Base-by-base conservation (phyloP, 169 alveolate genomes). In the Plasmodium coatneyi region DNA sequence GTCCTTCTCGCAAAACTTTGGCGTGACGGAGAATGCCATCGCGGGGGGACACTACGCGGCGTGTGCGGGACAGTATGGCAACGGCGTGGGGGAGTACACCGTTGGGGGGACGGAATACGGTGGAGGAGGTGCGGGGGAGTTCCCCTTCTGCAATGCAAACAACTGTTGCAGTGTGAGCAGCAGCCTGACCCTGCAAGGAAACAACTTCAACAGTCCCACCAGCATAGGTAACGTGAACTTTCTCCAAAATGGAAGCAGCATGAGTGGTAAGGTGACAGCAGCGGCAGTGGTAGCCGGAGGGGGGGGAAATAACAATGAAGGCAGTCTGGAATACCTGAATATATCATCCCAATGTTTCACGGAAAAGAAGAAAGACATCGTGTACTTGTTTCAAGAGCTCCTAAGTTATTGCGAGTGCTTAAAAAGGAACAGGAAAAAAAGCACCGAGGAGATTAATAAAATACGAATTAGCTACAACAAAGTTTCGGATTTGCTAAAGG, bases 371-470 rank as follows among this genome's bases (percentile, higher is more conserved):
- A 60, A 78, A 76, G 93, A 87, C 22, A 87, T 87, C n/a, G 86
- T 87, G 43, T 78, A 87, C 78, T 19, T 87, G 66, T 36, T 87
- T 76, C 93, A 87, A 87, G 93, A 87, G 49, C 54, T 87, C 16
- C 32, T 87, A 36, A 87, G 93, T 34, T 87, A 87, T 30, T 87
- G 93, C 46, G 93, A 87, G 32, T 87, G 93, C 41, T 60, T 87
- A 87, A 87, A 87, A 87, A 87, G 93, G 19, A 87, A 66, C 5
- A 39, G 93, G 25, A 87, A 87, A 78, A 87, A 87, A 49, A 87
- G 89, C 56, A 79, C 74, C 7, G 86, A 87, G 46, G 93, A 87
- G 70, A 87, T 78, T 22, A 78, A 87, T 39, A 87, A 87, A 78
- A 87, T 87, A 25, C 28, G 93, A 46, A 28, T 76, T 56, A 87